phyloP scores from a whole-genome alignment of 225 moss, liverwort and hornwort species.

The Ulota crispa region DNA sequence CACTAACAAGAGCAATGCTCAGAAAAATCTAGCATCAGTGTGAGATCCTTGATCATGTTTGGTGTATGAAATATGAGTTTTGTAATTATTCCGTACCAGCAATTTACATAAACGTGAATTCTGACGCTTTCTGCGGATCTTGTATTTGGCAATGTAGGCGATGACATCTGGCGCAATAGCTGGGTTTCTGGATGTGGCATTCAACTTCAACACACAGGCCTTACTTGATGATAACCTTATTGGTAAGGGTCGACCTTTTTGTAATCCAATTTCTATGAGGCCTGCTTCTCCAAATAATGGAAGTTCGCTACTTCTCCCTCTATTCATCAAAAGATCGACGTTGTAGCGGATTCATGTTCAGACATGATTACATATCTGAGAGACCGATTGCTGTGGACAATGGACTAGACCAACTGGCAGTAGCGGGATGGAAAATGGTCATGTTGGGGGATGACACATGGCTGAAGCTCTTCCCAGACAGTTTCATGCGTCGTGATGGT shows the following conservation, averaged over 20 bases:
- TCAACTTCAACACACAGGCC: conserved; percentile 90
- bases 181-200: conserved; percentile 89
- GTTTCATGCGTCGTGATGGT: conserved; percentile 77
- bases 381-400: conserved; percentile 39
- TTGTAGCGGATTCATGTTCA: conserved; percentile 35
- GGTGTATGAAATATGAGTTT: background rate
- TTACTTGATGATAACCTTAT: conserved; percentile 80
- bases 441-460: conserved; percentile 96
- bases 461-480: conserved; percentile 80
- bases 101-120: background rate
- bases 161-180: conserved; percentile 96
- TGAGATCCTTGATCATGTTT: conserved; percentile 11
- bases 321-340: conserved; percentile 5
- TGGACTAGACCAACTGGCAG: conserved; percentile 71
- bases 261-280: conserved; percentile 1
- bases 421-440: conserved; percentile 84
- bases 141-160: conserved; percentile 40
- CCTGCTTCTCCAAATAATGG: background rate
- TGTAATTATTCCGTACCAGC: background rate
- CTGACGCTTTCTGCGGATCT: conserved; percentile 3
- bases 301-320: conserved; percentile 12
- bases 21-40: background rate
- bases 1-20: background rate
- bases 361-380: conserved; percentile 38
- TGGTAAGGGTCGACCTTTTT: conserved; percentile 41